A percentile compares a stretch with the other conserved stretches of the same genome.
Conservation (phyloP, 352 stramenopile genomes). For the Globisporangium barbulae region DNA sequence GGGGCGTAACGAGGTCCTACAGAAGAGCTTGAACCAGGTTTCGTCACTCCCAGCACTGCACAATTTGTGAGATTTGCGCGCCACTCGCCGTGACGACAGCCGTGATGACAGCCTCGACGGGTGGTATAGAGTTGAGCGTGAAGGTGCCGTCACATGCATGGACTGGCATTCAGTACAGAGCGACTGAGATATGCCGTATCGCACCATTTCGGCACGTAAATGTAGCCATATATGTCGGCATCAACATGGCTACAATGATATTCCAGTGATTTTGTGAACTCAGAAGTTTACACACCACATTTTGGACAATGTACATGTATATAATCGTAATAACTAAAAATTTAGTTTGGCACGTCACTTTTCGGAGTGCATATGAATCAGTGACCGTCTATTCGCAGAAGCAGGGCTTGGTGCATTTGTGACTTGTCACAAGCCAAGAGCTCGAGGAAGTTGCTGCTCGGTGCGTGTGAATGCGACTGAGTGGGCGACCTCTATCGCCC, state of each 20-base stretch:
- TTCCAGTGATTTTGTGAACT: neutral
- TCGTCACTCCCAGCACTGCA: conserved; percentile 4
- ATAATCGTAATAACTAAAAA: neutral
- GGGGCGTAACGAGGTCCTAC: neutral
- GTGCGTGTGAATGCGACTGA: no score
- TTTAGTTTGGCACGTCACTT: neutral
- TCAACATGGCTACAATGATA: neutral
- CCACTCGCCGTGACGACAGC: neutral
- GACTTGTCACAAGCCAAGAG: neutral
- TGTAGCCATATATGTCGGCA: neutral
- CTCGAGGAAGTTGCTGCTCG: neutral
- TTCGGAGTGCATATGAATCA: neutral
- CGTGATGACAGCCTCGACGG: neutral
- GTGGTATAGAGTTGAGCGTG: neutral
- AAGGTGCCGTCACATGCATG: no score
- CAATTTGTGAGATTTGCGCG: neutral
- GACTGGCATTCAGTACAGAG: no score
- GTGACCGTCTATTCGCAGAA: neutral
- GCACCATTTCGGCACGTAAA: neutral
- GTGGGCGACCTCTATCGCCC: no score
- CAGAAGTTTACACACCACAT: neutral
- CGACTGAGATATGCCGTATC: no score
- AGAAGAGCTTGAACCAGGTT: conserved; percentile 9
- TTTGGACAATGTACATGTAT: neutral
- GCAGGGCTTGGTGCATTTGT: neutral